Percentiles rank a stretch among this genome's conserved stretches.
Conservation (phyloP, 2,329 filamentous ascomycete species). For the Xylaria sp. region DNA sequence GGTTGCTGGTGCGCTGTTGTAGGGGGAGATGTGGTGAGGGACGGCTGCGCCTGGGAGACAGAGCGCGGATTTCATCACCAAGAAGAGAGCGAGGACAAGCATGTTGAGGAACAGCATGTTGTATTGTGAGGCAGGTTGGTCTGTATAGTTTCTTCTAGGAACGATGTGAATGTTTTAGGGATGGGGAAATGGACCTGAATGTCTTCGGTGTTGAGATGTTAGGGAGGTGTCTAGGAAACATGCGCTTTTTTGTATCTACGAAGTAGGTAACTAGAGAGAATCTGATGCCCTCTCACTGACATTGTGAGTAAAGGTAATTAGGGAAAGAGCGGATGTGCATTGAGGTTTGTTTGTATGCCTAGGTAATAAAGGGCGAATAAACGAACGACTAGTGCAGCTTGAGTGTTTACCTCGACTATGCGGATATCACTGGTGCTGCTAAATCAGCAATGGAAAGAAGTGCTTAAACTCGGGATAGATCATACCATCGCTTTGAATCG, state of each 20-base stretch:
- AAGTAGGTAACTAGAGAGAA: background rate
- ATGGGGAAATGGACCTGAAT: background rate
- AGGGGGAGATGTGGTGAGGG: background rate
- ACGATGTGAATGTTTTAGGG: background rate
- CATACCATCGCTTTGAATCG: no score
- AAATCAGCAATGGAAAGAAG: no score
- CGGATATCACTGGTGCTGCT: no score
- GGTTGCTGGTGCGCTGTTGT: slow-evolving; percentile 1
- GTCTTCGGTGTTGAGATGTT: background rate
- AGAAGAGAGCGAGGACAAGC: slow-evolving; percentile 3
- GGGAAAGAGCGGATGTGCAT: background rate
- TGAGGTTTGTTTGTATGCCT: background rate
- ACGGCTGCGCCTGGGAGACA: background rate
- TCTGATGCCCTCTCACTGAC: background rate
- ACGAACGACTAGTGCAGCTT: background rate
- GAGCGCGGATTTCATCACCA: background rate
- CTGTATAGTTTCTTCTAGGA: background rate
- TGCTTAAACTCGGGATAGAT: no score
- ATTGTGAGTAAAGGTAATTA: background rate
- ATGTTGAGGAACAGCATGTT: slow-evolving; percentile 8
- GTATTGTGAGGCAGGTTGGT: background rate
- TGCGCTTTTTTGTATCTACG: background rate
- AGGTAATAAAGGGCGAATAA: background rate
- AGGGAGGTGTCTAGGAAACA: background rate
- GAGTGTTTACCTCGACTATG: no score